Conservation (phyloP, 1,284 basidiomycete genomes). For the Pisolithus thermaeus region DNA sequence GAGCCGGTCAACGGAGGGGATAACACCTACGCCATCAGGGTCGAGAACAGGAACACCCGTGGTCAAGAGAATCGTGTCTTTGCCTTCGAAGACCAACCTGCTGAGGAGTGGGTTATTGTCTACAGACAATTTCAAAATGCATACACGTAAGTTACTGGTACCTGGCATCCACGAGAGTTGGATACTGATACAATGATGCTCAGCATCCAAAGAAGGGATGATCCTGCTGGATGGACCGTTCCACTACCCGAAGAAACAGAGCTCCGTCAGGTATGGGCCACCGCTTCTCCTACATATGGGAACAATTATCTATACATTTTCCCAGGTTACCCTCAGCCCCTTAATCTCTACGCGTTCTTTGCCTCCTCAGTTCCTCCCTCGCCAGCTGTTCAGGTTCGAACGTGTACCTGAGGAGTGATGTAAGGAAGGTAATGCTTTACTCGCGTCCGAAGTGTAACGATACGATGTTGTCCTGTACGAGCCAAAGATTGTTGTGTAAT, state of each 20-base stretch:
- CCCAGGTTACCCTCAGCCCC: background rate
- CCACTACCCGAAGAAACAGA: background rate
- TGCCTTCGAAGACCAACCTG: background rate
- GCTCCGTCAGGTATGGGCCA: background rate
- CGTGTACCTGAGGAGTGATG: background rate
- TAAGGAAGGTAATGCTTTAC: too few species aligned
- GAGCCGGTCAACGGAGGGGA: too few species aligned
- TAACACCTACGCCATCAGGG: too few species aligned
- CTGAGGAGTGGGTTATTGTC: too few species aligned
- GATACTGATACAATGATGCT: background rate
- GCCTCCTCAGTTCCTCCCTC: background rate
- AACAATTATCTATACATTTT: background rate
- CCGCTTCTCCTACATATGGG: too few species aligned
- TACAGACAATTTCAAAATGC: background rate
- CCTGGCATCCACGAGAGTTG: background rate
- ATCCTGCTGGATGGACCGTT: background rate
- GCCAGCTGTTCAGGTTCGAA: background rate
- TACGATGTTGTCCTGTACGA: too few species aligned
- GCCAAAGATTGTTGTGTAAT: too few species aligned
- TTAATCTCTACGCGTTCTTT: background rate
- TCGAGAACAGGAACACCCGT: background rate
- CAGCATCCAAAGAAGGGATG: too few species aligned
- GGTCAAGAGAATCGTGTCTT: background rate
- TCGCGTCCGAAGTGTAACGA: too few species aligned
- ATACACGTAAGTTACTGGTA: background rate